Percentiles rank a stretch among this genome's conserved stretches.
phyloP scores from a whole-genome alignment of 1,139 yeast species.

The Sugiyamaella castrensis region DNA sequence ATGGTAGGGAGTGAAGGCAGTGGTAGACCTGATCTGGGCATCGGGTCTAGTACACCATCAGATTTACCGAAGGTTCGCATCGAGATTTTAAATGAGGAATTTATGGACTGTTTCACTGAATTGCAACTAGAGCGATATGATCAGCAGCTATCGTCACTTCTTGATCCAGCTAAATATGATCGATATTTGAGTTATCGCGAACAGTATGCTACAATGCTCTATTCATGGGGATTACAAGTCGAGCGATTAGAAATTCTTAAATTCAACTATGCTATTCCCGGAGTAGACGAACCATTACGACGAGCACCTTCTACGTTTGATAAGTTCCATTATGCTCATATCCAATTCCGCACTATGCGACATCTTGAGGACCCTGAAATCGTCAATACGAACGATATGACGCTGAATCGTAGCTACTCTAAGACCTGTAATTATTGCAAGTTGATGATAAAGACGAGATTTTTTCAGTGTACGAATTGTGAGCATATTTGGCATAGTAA shows the following conservation, averaged over 20 bases:
- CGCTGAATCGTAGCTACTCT: constrained; percentile 19
- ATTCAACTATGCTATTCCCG: constrained; percentile 48
- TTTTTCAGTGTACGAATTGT: constrained; percentile 69
- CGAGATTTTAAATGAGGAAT: constrained; percentile 56
- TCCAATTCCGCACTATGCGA: constrained; percentile 35
- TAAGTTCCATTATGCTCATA: constrained; percentile 24
- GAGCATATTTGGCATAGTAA: constrained; percentile 74
- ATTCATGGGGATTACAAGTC: constrained; percentile 78
- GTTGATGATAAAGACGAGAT: constrained; percentile 55
- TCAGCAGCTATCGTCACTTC: constrained; percentile 28
- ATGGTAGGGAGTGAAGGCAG: constrained; percentile 10
- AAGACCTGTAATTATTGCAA: constrained; percentile 59
- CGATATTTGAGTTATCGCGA: constrained; percentile 55
- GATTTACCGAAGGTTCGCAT: constrained; percentile 5
- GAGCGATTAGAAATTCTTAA: constrained; percentile 75
- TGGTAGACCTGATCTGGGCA: constrained; percentile 33
- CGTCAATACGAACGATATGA: constrained; percentile 17
- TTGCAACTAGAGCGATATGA: not conserved
- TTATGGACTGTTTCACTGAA: constrained; percentile 43
- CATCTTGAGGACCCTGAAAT: constrained; percentile 22
- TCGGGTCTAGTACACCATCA: not conserved
- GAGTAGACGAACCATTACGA: constrained; percentile 1
- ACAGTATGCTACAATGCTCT: constrained; percentile 77
- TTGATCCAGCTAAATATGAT: constrained; percentile 48
- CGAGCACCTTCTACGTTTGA: constrained; percentile 16